Evolutionary conservation across 164 flowering plant species (phyloP).

Genomic region (Magnolia kwangsiensis): DNA sequence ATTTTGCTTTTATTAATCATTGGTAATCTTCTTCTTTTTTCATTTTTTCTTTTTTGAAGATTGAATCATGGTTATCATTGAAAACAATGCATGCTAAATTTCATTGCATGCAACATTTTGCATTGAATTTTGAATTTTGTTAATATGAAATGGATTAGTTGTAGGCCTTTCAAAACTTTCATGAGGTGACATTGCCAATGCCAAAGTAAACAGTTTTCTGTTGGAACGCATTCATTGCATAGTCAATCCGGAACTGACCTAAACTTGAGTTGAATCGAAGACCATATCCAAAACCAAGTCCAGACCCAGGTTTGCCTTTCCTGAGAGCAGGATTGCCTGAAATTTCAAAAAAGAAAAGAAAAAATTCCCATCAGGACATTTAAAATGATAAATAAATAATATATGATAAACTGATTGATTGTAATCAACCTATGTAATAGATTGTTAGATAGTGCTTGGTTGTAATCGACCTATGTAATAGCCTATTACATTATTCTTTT

Average conservation of each 20-base stretch:
- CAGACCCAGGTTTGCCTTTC: conserved; percentile 89
- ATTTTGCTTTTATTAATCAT: too few species aligned
- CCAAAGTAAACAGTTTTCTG: conserved; percentile 75
- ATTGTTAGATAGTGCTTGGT: too few species aligned
- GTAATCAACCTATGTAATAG: too few species aligned
- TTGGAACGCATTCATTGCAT: conserved; percentile 70
- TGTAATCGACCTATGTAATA: too few species aligned
- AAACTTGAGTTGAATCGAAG: conserved; percentile 57
- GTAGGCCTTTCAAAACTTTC: conserved; percentile 10
- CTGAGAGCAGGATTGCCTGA: conserved; percentile 88
- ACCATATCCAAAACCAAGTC: conserved; percentile 77
- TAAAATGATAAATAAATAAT: neutral
- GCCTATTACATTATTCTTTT: too few species aligned
- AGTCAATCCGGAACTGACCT: conserved; percentile 76
- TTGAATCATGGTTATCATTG: too few species aligned
- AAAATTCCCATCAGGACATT: neutral
- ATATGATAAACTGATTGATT: neutral
- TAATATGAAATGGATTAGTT: neutral
- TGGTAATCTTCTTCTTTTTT: too few species aligned
- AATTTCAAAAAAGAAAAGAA: neutral
- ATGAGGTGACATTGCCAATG: conserved; percentile 56
- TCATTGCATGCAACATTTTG: too few species aligned
- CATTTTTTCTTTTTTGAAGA: too few species aligned
- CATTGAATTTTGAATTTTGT: too few species aligned
- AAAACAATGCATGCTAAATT: too few species aligned